Base-by-base conservation (phyloP, 257 asterid genomes). In the Solanum tarapatanum region DNA sequence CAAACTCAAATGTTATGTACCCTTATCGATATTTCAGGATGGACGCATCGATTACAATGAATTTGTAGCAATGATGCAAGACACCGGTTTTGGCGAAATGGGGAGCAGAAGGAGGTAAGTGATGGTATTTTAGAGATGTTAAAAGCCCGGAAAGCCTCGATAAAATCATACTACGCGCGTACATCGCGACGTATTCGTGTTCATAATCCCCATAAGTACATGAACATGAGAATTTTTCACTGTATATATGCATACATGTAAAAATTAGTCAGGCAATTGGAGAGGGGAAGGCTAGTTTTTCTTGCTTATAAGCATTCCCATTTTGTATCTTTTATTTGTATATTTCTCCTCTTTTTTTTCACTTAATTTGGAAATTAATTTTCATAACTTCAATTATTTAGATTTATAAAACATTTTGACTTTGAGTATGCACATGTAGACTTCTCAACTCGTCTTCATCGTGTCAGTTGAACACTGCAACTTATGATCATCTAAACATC, bases 61-160 rank as follows among this genome's bases (percentile, higher is more conserved):
- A 72, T 96, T 95, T 35, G 96, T 92, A 70, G 96, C 95, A 17
- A 96, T 96, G 99, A 95, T 96, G 98, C 95, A 94, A 91, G 97
- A 95, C 69, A 83, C 95, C 0, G 91, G 94, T 62, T 92, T 95
- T 68, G 94, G 95, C 8, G 91, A 87, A 64, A 45, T 86, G 86
- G 91, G 92, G 87, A 79, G 41, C 92, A 87, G 72, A 86, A 41
- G 36, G 84, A 89, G 88, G 45, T 89, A 89, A 89, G 48, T 17
- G 17, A 0, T 32, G 83, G 33, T 30, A 75, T 23, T 75, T 75
- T 41, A 36, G 82, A 36, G 55, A 11, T 3, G 32, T 75, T 36
- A 2, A 35, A 17, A 5, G 19, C 32, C 55, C 5, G 5, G 7
- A 10, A 35, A 74, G 11, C 0, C 32, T 23, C 9, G 83, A 75